Percentiles rank a stretch among this genome's conserved stretches.
Conservation (phyloP, 495 filamentous ascomycete species). For the Hypoxylon lienhwacheense region DNA sequence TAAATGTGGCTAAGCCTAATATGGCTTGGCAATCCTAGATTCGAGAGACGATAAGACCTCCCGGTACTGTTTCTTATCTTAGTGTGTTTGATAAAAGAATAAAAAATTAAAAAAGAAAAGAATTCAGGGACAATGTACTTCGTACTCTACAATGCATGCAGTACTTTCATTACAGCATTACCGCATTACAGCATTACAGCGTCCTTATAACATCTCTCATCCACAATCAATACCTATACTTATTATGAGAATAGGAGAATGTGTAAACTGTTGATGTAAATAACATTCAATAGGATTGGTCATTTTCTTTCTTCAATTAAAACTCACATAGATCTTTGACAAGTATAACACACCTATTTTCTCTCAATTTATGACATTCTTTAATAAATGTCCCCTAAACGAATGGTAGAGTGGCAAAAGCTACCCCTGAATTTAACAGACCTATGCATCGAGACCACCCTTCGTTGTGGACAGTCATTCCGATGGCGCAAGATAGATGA, state of each 20-base stretch:
- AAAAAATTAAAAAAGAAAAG: not conserved
- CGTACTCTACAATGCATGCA: not conserved
- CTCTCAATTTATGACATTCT: not conserved
- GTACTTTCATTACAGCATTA: too few relatives aligned
- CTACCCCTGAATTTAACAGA: conserved; percentile 78
- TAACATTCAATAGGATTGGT: too few relatives aligned
- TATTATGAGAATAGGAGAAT: too few relatives aligned
- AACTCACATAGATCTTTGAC: too few relatives aligned
- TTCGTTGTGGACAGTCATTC: conserved; percentile 91
- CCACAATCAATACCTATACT: too few relatives aligned
- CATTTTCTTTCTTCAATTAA: too few relatives aligned
- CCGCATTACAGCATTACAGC: too few relatives aligned
- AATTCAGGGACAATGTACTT: not conserved
- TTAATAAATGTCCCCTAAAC: conserved; percentile 32
- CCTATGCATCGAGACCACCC: conserved; percentile 86
- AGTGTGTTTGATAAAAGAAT: not conserved
- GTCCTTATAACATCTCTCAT: too few relatives aligned
- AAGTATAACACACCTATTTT: not conserved
- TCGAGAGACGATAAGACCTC: conserved; percentile 15
- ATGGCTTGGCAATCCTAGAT: not conserved
- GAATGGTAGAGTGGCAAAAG: conserved; percentile 72
- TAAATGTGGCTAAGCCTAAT: conserved; percentile 10
- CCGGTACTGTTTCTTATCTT: conserved; percentile 26
- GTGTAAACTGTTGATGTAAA: too few relatives aligned
- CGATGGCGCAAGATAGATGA: conserved; percentile 84